Evolutionary conservation across 2,329 filamentous ascomycete genomes (phyloP).

Genomic region (Calonectria fujianensis): DNA sequence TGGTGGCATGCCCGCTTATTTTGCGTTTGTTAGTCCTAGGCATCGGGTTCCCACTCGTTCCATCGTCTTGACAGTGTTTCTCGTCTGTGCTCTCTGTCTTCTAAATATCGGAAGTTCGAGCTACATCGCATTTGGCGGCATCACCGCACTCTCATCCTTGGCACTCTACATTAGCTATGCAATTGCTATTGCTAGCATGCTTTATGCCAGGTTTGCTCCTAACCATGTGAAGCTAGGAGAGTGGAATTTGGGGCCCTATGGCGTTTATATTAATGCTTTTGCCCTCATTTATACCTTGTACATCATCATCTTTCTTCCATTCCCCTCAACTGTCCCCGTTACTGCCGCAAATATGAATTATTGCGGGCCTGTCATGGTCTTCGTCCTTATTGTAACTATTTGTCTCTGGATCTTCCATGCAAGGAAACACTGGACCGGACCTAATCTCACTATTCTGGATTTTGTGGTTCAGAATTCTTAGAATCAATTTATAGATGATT

Average conservation of each 20-base stretch:
- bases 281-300: constrained; percentile 52
- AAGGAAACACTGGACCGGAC: constrained; percentile 50
- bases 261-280: constrained; percentile 46
- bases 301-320: constrained; percentile 52
- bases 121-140: constrained; percentile 52
- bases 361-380: constrained; percentile 52
- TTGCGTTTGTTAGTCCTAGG: constrained; percentile 51
- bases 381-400: constrained; percentile 46
- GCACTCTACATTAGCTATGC: constrained; percentile 54
- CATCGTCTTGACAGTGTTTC: constrained; percentile 50
- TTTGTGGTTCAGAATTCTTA: constrained; percentile 49
- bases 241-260: constrained; percentile 50
- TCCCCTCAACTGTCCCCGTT: constrained; percentile 50
- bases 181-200: constrained; percentile 51
- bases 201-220: constrained; percentile 45
- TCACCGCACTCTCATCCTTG: constrained; percentile 50
- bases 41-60: constrained; percentile 51
- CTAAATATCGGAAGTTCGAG: constrained; percentile 53
- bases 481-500: neutral
- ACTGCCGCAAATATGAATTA: constrained; percentile 52
- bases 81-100: constrained; percentile 52
- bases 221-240: constrained; percentile 48
- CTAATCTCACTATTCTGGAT: constrained; percentile 52
- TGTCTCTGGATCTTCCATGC: constrained; percentile 47
- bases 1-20: constrained; percentile 51